phyloP scores from a whole-genome alignment of 345 rosid genomes.

The Adansonia digitata region DNA sequence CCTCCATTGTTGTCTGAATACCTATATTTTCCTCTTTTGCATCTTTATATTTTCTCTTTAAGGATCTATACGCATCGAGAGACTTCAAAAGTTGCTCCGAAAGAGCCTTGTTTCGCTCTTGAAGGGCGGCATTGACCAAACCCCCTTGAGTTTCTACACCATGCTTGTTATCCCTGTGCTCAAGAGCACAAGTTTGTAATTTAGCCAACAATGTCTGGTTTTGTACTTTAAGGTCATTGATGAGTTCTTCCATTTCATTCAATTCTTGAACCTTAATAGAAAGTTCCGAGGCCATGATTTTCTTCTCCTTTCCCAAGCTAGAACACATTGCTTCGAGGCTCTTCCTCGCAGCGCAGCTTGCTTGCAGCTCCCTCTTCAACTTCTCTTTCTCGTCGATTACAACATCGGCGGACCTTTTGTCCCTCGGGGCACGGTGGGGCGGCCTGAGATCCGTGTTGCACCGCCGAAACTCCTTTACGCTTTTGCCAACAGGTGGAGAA shows the following conservation, averaged over 20 bases:
- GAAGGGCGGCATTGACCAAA: slow-evolving; percentile 27
- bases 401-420: slow-evolving; percentile 23
- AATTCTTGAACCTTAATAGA: slow-evolving; percentile 57
- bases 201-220: slow-evolving; percentile 47
- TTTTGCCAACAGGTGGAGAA: slow-evolving; percentile 22
- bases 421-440: slow-evolving; percentile 11
- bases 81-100: slow-evolving; percentile 71
- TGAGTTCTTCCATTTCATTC: slow-evolving; percentile 58
- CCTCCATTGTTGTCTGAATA: slow-evolving; percentile 33
- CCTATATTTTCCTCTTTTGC: slow-evolving; percentile 39
- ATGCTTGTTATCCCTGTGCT: slow-evolving; percentile 36
- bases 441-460: slow-evolving; percentile 70
- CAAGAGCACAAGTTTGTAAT: slow-evolving; percentile 35
- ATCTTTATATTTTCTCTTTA: slow-evolving; percentile 58
- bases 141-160: slow-evolving; percentile 22
- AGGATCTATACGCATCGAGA: slow-evolving; percentile 56
- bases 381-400: slow-evolving; percentile 38
- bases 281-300: slow-evolving; percentile 65
- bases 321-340: slow-evolving; percentile 78
- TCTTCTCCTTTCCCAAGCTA: slow-evolving; percentile 84
- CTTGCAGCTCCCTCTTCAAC: slow-evolving; percentile 48
- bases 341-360: slow-evolving; percentile 54
- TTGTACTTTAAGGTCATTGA: slow-evolving; percentile 56
- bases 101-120: slow-evolving; percentile 52
- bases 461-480: slow-evolving; percentile 52